phyloP scores from a whole-genome alignment of 495 filamentous ascomycete genomes.

The Trichoderma reesei region DNA sequence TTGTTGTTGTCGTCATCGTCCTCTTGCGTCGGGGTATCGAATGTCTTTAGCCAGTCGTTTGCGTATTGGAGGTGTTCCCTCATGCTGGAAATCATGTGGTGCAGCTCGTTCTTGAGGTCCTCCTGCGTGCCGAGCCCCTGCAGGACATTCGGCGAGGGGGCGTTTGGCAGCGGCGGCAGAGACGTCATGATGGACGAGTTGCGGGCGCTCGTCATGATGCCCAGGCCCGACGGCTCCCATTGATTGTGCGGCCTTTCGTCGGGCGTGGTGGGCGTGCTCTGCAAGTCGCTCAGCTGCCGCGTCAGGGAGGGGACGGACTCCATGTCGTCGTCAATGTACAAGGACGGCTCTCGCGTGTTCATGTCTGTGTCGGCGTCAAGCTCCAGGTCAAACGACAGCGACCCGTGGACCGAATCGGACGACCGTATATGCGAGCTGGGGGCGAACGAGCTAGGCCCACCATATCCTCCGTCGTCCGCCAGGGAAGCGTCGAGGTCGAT shows the following conservation, averaged over 20 bases:
- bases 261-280: slow-evolving; percentile 3
- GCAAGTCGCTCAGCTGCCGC: not conserved
- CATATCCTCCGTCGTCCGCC: slow-evolving; percentile 15
- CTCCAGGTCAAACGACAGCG: slow-evolving; percentile 38
- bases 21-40: slow-evolving; percentile 17
- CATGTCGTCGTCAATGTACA: slow-evolving; percentile 3
- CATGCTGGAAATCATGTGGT: slow-evolving; percentile 40
- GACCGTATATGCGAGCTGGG: slow-evolving; percentile 28
- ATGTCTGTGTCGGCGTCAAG: slow-evolving; percentile 35
- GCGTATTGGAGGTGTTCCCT: slow-evolving; percentile 33
- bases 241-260: not conserved
- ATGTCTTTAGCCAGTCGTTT: slow-evolving; percentile 19
- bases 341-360: slow-evolving; percentile 15
- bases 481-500: slow-evolving; percentile 36
- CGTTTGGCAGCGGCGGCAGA: slow-evolving; percentile 26
- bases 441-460: slow-evolving; percentile 26
- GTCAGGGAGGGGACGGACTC: not conserved
- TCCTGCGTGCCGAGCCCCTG: slow-evolving; percentile 38
- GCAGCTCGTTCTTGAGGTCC: slow-evolving; percentile 44
- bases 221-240: slow-evolving; percentile 7
- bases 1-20: not conserved
- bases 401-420: slow-evolving; percentile 20
- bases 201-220: slow-evolving; percentile 7
- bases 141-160: slow-evolving; percentile 41
- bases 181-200: not conserved